These are phyloP conservation scores for Parascedosporium putredinis DNA, from an alignment of 2,329 filamentous ascomycete genomes.

Conservation along the genomic window DNA sequence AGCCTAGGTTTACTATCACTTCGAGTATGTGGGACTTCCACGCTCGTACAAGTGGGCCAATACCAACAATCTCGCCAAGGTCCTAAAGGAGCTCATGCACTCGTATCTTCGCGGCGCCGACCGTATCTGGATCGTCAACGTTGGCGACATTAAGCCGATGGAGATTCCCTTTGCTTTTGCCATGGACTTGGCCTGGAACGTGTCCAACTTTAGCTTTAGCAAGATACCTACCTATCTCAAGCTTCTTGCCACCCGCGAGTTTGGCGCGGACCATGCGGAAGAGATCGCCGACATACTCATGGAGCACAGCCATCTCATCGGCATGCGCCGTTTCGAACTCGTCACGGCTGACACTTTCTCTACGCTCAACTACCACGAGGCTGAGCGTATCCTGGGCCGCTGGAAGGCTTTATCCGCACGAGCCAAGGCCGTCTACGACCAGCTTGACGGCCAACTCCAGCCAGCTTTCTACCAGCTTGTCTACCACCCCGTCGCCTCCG, in stretches of 20 bases:
- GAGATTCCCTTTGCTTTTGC: conserved; percentile 48
- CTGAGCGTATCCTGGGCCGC: conserved; percentile 41
- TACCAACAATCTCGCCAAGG: conserved; percentile 32
- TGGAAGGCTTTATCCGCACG: conserved; percentile 38
- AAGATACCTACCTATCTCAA: conserved; percentile 16
- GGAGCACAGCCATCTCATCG: conserved; percentile 33
- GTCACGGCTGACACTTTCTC: conserved; percentile 1
- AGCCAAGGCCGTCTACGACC: conserved; percentile 46
- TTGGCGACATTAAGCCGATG: conserved; percentile 52
- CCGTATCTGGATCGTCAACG: conserved; percentile 55
- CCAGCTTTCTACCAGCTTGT: conserved; percentile 54
- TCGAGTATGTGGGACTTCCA: conserved; percentile 39
- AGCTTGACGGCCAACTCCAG: conserved; percentile 36
- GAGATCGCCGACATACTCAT: conserved; percentile 45
- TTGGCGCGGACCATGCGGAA: conserved; percentile 36
- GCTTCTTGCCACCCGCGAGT: conserved; percentile 29
- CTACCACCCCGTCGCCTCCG: conserved; percentile 34
- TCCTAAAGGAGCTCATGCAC: conserved; percentile 33
- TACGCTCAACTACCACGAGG: conserved; percentile 41
- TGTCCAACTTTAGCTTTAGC: conserved; percentile 26
- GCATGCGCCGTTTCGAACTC: conserved; percentile 43
- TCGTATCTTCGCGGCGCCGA: conserved; percentile 45
- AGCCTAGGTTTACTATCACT: conserved; percentile 41
- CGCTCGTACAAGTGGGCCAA: conserved; percentile 51
- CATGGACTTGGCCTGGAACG: conserved; percentile 43